A percentile compares a stretch with the other conserved stretches of the same genome.
Conservation (phyloP, 2,329 filamentous ascomycete genomes). For the Pseudogymnoascus sp. region DNA sequence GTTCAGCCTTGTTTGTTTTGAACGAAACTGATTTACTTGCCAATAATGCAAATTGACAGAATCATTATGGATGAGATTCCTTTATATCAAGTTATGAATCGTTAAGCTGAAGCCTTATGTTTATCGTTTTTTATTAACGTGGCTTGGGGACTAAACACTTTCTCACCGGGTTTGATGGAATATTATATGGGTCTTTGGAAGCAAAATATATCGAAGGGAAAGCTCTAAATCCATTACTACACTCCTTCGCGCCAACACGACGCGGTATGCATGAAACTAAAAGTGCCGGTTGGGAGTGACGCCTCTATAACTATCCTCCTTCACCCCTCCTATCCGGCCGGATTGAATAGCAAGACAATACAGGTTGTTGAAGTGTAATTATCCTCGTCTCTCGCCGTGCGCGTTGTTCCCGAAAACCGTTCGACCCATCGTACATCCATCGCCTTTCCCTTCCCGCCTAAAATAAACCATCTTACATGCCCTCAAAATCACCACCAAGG, state of each 20-base stretch:
- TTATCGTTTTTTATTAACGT: neutral
- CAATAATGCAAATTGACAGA: neutral
- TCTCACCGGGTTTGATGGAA: neutral
- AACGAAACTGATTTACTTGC: neutral
- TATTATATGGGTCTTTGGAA: neutral
- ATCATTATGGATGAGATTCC: neutral
- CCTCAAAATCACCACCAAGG: constrained; percentile 90
- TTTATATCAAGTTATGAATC: neutral
- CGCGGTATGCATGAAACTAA: constrained; percentile 6
- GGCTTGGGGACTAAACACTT: neutral
- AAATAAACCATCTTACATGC: constrained; percentile 56
- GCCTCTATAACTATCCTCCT: constrained; percentile 3
- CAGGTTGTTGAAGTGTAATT: constrained; percentile 9
- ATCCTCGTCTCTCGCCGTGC: constrained; percentile 1
- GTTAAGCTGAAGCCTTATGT: neutral
- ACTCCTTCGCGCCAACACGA: constrained; percentile 1
- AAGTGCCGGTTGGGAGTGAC: constrained; percentile 7
- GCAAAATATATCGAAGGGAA: constrained; percentile 7
- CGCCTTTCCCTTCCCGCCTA: neutral
- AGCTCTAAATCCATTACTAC: constrained; percentile 7
- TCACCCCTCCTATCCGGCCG: constrained; percentile 5
- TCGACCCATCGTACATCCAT: constrained; percentile 10
- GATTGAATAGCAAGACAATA: constrained; percentile 9
- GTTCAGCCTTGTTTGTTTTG: constrained; percentile 4
- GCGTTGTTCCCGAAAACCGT: constrained; percentile 6